Evolutionary conservation across 345 rosid species (phyloP).

Genomic region (Excoecaria cochinchinensis): DNA sequence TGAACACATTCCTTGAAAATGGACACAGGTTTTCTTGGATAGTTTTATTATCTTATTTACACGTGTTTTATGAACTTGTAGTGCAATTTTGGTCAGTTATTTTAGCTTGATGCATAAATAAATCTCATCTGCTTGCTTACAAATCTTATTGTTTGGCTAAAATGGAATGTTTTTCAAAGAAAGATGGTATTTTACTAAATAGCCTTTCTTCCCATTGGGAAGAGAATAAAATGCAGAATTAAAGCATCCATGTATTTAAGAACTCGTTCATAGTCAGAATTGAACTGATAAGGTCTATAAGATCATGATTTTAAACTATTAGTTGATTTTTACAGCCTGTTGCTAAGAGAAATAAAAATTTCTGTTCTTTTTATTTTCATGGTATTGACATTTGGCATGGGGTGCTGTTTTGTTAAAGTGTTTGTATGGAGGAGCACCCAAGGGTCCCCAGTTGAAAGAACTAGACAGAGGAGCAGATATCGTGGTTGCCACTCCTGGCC

Average conservation of each 20-base stretch:
- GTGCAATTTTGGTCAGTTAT: background rate
- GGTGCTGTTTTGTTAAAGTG: conserved; percentile 49
- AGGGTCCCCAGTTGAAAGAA: conserved; percentile 91
- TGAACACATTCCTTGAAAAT: background rate
- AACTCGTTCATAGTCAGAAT: background rate
- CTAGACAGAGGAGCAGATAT: conserved; percentile 88
- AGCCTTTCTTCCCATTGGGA: too few species aligned
- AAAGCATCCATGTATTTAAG: background rate
- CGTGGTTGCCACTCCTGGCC: conserved; percentile 98
- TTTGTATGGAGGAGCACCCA: conserved; percentile 97
- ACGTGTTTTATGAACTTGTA: background rate
- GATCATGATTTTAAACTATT: background rate
- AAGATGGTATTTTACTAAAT: background rate
- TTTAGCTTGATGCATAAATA: background rate
- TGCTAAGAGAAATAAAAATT: too few species aligned
- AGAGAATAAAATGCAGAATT: background rate
- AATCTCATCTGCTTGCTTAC: background rate
- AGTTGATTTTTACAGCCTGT: background rate
- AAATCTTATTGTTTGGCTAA: too few species aligned
- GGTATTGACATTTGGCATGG: conserved; percentile 12
- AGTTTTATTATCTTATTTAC: background rate
- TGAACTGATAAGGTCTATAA: background rate
- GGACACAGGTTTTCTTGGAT: background rate
- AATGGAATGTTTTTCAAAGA: background rate
- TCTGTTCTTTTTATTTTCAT: background rate